Base-by-base conservation (phyloP, 106 monocot genomes). In the Phalaenopsis equestris region DNA sequence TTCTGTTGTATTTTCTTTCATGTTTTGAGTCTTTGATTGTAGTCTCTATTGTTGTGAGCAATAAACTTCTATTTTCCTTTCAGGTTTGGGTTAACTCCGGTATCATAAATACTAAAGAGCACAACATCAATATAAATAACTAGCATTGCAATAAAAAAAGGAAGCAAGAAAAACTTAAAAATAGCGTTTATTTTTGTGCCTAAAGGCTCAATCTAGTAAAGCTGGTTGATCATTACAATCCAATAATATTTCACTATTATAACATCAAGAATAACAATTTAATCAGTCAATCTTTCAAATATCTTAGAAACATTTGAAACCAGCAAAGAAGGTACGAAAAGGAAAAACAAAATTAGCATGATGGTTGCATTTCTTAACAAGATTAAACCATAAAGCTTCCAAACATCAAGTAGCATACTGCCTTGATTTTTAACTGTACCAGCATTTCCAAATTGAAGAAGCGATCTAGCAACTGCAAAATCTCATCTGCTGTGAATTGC, bases 391-490 rank as follows among this genome's bases (percentile, higher is more conserved):
- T 45, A 45, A 19, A 74, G 43, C 74, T 74, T 74, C 74, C 74
- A 74, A 74, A 19, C 74, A 43, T 39, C 39, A 74, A 45, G 43
- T 76, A 76, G 24, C 49, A 76, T 49, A 76, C 3, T 76, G 8
- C 23, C 23, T 49, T 49, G n/a, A 45, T 19, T 74, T 76, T 23
- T 17, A 76, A 46, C 37, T 45, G 80, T 87, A 96, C 96, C 93
- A 97, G 88, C 94, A 97, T 90, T 81, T 97, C 94, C 81, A 97
- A 81, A 86, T 97, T 97, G 82, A 92, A 97, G 94, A 97, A 97
- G 36, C 90, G 87, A 82, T 92, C 94, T 47, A 97, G 45, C 56
- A 97, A 79, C 86, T 92, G 96, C 68, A 97, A 85, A 47, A 97
- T 86, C 86, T 97, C 96, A 77, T 94, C 96, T 64, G 94, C 84